Evolutionary conservation across 2,329 filamentous ascomycete genomes (phyloP).

Genomic region (Seiridium cupressi): DNA sequence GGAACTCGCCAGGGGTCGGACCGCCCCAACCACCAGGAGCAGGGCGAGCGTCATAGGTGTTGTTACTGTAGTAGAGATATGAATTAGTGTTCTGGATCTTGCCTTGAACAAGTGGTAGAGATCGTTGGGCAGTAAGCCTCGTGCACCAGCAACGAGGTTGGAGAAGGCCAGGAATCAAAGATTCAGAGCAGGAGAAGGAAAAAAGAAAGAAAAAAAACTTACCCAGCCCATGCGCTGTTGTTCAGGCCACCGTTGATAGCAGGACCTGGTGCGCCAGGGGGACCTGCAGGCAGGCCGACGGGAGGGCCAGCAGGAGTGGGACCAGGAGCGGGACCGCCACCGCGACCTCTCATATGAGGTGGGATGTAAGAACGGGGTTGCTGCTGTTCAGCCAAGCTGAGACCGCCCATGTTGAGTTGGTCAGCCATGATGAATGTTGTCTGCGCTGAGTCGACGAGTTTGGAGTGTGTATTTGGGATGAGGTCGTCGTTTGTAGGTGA

Average conservation of each 20-base stretch:
- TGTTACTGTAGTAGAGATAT: constrained; percentile 35
- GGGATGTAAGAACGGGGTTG: constrained; percentile 73
- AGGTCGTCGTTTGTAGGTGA: constrained; percentile 7
- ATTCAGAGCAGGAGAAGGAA: background rate
- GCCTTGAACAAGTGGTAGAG: constrained; percentile 19
- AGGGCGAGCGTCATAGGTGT: constrained; percentile 41
- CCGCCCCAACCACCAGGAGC: constrained; percentile 27
- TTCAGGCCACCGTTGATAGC: constrained; percentile 50
- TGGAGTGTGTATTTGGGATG: background rate
- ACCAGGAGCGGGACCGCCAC: constrained; percentile 23
- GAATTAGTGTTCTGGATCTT: background rate
- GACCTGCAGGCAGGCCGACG: constrained; percentile 18
- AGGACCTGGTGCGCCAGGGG: constrained; percentile 26
- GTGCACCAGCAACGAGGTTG: too few relatives aligned
- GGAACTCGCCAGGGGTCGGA: constrained; percentile 24
- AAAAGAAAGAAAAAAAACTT: constrained; percentile 29
- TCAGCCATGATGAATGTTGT: constrained; percentile 61
- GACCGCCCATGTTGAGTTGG: constrained; percentile 77
- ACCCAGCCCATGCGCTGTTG: constrained; percentile 65
- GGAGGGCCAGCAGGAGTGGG: constrained; percentile 21
- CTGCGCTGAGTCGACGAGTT: background rate
- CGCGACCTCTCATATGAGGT: constrained; percentile 72
- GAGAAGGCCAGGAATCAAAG: too few relatives aligned
- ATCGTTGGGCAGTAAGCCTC: background rate
- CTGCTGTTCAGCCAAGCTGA: constrained; percentile 59